Base-by-base conservation (phyloP, 2,329 filamentous ascomycete genomes). In the Ploettnerulaceae sp. region DNA sequence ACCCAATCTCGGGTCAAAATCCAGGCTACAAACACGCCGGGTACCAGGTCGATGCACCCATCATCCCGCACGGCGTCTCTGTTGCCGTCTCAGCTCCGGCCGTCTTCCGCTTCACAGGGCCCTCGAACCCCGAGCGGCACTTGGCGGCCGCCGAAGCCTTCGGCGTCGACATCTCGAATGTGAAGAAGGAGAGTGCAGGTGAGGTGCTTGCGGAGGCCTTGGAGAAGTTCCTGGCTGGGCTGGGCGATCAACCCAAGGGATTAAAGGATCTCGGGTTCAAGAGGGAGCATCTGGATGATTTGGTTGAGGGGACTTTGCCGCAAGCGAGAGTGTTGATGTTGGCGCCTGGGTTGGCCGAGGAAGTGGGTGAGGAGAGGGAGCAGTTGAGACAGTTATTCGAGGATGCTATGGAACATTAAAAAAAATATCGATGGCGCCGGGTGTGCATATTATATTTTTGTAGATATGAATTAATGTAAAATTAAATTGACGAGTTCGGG, bases 1-100 rank as follows among this genome's bases (percentile, higher is more conserved):
- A 98, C 63, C 93, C 93, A 14, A 95, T 98, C 62, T 95, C 89
- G 0, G 88, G 89, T 22, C 90, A 96, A 65, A 98, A 98, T 65
- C 88, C 87, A 0, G 84, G 85, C 4, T 97, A 97, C 69, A 82
- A 81, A 60, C 93, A 98, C 64, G 67, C 76, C 0, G 93, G 93
- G n/a, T 98, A 98, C 66, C 72, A 83, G 2, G 81, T 95, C 6
- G 68, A 79, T 20, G 65, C 75, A 22, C 81, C 86, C 7, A 85
- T 98, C 59, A 97, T 98, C 61, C 93, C 93, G 0, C 93, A 98
- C 66, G 93, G 93, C 43, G 93, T 98, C 18, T 91, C 86, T 1
- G 93, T 98, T 1, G 93, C 90, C 3, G 91, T 97, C 5, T 91
- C 89, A 0, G 89, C 91, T 0, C 91, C 93, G 0, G 86, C 91